phyloP scores from a whole-genome alignment of 495 filamentous ascomycete species.

The Aspergillus indologenus region DNA sequence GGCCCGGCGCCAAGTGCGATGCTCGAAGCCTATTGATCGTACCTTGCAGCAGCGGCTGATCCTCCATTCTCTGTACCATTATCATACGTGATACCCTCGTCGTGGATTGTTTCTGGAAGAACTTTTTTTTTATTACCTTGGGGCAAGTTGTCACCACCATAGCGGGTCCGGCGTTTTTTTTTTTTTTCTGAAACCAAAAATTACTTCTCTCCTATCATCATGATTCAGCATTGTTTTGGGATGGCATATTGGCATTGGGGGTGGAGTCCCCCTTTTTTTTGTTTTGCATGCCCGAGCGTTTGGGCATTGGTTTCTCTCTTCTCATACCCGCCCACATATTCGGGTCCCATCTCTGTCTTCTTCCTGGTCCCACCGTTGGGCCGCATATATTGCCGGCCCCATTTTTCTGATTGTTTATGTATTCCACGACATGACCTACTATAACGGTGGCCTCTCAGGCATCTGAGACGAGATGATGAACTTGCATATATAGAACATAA shows the following conservation, averaged over 20 bases:
- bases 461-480: not conserved
- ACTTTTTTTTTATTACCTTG: not conserved
- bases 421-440: not conserved
- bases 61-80: conserved; percentile 13
- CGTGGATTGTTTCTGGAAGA: not conserved
- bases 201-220: conserved; percentile 2
- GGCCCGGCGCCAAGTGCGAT: conserved; percentile 41
- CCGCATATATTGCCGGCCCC: not conserved
- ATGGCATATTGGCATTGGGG: not conserved
- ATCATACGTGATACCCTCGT: conserved; percentile 21
- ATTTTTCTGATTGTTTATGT: not conserved
- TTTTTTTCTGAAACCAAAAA: conserved; percentile 11
- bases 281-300: conserved; percentile 11
- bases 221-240: not conserved
- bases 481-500: not conserved
- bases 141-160: conserved; percentile 5
- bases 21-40: conserved; percentile 43
- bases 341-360: not conserved
- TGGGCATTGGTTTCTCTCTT: conserved; percentile 15
- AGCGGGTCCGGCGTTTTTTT: conserved; percentile 17
- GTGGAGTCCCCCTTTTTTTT: not conserved
- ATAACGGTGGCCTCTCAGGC: not conserved
- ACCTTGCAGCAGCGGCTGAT: conserved; percentile 11
- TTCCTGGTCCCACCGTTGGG: conserved; percentile 3
- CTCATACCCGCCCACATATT: conserved; percentile 7